These are phyloP conservation scores for Primulina eburnea DNA, from an alignment of 257 asterid genomes.

Conservation along the genomic window DNA sequence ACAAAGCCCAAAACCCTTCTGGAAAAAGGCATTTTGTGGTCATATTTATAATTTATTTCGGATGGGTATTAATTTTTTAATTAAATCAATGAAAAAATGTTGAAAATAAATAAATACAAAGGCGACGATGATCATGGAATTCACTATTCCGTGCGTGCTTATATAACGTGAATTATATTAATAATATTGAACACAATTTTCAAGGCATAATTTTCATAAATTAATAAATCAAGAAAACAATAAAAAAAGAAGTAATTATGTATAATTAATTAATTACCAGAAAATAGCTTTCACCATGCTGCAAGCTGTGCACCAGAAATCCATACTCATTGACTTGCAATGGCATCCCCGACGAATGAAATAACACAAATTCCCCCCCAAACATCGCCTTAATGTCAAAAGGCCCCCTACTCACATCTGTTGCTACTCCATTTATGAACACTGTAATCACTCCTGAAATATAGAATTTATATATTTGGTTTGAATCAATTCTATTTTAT, in stretches of 20 bases:
- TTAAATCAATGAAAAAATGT: no score
- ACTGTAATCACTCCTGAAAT: slow-evolving; percentile 53
- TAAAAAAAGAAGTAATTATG: not conserved
- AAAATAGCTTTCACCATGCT: slow-evolving; percentile 74
- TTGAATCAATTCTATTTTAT: no score
- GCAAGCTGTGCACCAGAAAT: slow-evolving; percentile 47
- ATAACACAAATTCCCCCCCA: slow-evolving; percentile 43
- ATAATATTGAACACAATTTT: slow-evolving; percentile 22
- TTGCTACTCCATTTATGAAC: slow-evolving; percentile 66
- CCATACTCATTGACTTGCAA: slow-evolving; percentile 56
- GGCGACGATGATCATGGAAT: slow-evolving; percentile 14
- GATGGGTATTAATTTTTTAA: no score
- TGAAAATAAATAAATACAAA: no score
- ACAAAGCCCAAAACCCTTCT: no score
- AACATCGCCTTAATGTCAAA: slow-evolving; percentile 48
- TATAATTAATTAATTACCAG: slow-evolving; percentile 48
- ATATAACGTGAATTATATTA: no score
- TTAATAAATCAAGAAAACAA: not conserved
- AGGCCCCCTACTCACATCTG: slow-evolving; percentile 54
- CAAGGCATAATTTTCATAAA: slow-evolving; percentile 23
- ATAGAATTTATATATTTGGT: no score
- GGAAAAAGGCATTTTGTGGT: no score
- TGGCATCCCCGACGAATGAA: slow-evolving; percentile 67
- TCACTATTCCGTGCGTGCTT: slow-evolving; percentile 48
- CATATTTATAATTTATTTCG: no score